A percentile compares a stretch with the other conserved stretches of the same genome.
Conservation (phyloP, 345 rosid genomes). For the Gossypium herbaceum region DNA sequence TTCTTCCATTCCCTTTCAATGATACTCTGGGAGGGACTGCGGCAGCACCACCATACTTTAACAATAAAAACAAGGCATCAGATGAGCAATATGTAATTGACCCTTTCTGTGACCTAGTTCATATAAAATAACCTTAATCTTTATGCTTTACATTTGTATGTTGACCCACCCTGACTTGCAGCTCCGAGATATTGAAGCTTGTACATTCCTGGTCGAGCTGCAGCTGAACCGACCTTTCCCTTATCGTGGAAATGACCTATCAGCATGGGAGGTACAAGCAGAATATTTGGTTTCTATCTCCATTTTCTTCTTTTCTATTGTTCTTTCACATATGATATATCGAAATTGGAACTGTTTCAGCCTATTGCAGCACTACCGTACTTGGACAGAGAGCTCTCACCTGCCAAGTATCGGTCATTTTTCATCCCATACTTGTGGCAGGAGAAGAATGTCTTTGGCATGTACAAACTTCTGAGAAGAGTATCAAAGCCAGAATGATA, state of each 20-base stretch:
- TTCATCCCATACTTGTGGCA: conserved; percentile 89
- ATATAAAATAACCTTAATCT: not conserved
- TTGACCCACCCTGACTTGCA: conserved; percentile 29
- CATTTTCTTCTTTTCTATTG: not conserved
- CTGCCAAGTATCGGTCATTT: conserved; percentile 74
- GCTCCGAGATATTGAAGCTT: conserved; percentile 59
- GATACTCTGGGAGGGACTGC: conserved; percentile 85
- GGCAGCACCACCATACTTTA: conserved; percentile 81
- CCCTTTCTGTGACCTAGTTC: not conserved
- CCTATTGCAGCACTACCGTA: conserved; percentile 73
- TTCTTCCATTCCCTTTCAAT: conserved; percentile 90
- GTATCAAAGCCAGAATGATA: conserved; percentile 26
- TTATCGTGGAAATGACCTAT: conserved; percentile 74
- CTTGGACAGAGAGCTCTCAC: conserved; percentile 89
- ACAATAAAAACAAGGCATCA: conserved; percentile 85
- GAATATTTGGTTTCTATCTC: not conserved
- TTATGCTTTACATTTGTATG: not conserved
- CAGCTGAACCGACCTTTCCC: conserved; percentile 73
- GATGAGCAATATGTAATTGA: conserved; percentile 69
- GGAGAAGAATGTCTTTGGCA: conserved; percentile 79
- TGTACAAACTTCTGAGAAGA: conserved; percentile 67
- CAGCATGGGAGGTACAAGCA: conserved; percentile 81
- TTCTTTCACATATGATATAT: not conserved
- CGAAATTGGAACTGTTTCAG: conserved; percentile 31
- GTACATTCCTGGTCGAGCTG: conserved; percentile 86